Base-by-base conservation (phyloP, 192 early-diverging fungal species). In the Haplosporangium gracile region DNA sequence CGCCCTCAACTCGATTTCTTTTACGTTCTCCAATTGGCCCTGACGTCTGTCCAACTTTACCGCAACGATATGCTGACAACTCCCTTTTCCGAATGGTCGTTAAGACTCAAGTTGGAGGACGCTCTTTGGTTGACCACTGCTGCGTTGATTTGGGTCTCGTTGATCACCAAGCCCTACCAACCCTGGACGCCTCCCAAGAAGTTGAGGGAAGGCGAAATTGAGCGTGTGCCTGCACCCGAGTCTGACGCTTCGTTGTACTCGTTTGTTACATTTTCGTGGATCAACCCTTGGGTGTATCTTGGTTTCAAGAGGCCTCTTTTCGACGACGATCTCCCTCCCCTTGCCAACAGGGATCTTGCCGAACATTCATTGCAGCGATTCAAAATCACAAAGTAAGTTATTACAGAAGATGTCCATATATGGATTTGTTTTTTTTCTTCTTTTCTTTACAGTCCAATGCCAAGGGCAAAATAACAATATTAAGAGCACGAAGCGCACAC, bases 261-360 rank as follows among this genome's bases (percentile, higher is more conserved):
- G 22, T 43, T 73, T 36, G 15, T 83, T 11, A 74, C 45, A 20
- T 83, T 79, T 68, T 76, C 82, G 5, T 83, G 82, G 82, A 13
- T 83, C 24, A 83, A 79, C 68, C 82, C 82, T 11, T 78, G 77
- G 70, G 69, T 83, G 6, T 72, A 72, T 9, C n/a, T 45, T 40
- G 71, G 71, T 4, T 72, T 45, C 71, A 29, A 49, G n/a, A 40
- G n/a, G 11, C n/a, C 71, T 13, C 43, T 72, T 22, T 20, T 45
- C 20, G 71, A 72, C n/a, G 49, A 45, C 10, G 71, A 72, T 26
- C 43, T 72, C n/a, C 71, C 71, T 16, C 40, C 39, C 5, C 71
- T 72, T 29, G 71, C 39, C 13, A 72, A 24, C 26, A 45, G 42
- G 1, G 71, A 72, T 11, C 20, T 40, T n/a, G 38, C 71, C 22